phyloP scores from a whole-genome alignment of 2,329 filamentous ascomycete genomes.

The Aureobasidium namibiae region DNA sequence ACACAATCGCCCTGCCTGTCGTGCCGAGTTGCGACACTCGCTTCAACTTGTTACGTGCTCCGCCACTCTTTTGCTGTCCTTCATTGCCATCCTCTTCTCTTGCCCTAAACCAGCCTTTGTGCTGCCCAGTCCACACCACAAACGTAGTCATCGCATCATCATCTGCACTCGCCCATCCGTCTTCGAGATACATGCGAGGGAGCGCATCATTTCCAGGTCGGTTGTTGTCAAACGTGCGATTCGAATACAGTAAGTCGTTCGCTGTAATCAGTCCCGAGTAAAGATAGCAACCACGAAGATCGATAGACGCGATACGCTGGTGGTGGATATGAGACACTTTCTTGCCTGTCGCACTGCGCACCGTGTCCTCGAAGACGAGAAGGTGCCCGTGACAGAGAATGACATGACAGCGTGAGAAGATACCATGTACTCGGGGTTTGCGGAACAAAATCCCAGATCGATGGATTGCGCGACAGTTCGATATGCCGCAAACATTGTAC shows the following conservation, averaged over 20 bases:
- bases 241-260: conserved; percentile 54
- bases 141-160: conserved; percentile 60
- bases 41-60: conserved; percentile 42
- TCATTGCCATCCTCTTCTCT: conserved; percentile 23
- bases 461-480: conserved; percentile 53
- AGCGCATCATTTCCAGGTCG: conserved; percentile 51
- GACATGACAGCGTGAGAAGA: conserved; percentile 53
- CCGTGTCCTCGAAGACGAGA: conserved; percentile 53
- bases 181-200: conserved; percentile 52
- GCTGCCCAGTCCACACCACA: conserved; percentile 56
- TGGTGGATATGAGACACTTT: conserved; percentile 54
- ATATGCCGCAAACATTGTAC: conserved; percentile 62
- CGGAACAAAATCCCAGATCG: conserved; percentile 56
- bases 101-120: conserved; percentile 47
- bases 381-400: conserved; percentile 53
- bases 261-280: conserved; percentile 57
- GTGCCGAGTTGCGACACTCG: conserved; percentile 53
- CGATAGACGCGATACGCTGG: conserved; percentile 50
- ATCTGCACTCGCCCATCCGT: conserved; percentile 54
- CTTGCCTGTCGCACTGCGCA: conserved; percentile 47
- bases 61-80: conserved; percentile 18
- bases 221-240: conserved; percentile 56
- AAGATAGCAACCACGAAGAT: conserved; percentile 56
- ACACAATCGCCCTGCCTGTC: conserved; percentile 55
- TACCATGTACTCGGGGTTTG: conserved; percentile 54